These are phyloP conservation scores for Nissolia schottii DNA, from an alignment of 306 rosid genomes.

Conservation along the genomic window DNA sequence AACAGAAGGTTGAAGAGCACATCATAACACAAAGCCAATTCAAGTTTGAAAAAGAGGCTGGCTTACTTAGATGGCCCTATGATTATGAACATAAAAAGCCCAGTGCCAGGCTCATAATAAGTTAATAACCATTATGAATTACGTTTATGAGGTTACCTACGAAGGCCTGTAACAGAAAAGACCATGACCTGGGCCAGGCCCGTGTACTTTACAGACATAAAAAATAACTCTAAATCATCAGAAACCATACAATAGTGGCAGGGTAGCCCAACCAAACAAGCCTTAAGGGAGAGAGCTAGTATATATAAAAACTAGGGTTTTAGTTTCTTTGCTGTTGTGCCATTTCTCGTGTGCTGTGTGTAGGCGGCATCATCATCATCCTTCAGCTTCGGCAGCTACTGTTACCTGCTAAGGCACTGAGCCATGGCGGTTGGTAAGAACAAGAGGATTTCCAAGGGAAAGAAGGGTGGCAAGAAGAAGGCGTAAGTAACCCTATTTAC, in stretches of 20 bases:
- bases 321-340: background rate
- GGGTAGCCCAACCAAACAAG: background rate
- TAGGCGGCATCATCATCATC: background rate
- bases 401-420: constrained; percentile 6
- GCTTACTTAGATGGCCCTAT: too few species aligned
- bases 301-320: background rate
- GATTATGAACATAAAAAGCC: too few species aligned
- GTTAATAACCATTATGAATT: too few species aligned
- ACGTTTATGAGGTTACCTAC: too few species aligned
- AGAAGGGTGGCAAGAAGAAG: constrained; percentile 98
- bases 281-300: background rate
- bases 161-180: background rate
- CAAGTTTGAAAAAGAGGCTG: too few species aligned
- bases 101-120: too few species aligned
- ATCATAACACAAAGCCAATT: too few species aligned
- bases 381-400: background rate
- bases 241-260: too few species aligned
- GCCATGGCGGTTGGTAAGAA: constrained; percentile 92
- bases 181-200: background rate
- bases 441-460: constrained; percentile 92
- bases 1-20: too few species aligned
- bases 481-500: constrained; percentile 45
- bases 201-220: background rate
- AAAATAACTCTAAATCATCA: too few species aligned
- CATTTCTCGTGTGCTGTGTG: background rate